These are phyloP conservation scores for Begonia loranthoides DNA, from an alignment of 306 rosid genomes.

Conservation along the genomic window DNA sequence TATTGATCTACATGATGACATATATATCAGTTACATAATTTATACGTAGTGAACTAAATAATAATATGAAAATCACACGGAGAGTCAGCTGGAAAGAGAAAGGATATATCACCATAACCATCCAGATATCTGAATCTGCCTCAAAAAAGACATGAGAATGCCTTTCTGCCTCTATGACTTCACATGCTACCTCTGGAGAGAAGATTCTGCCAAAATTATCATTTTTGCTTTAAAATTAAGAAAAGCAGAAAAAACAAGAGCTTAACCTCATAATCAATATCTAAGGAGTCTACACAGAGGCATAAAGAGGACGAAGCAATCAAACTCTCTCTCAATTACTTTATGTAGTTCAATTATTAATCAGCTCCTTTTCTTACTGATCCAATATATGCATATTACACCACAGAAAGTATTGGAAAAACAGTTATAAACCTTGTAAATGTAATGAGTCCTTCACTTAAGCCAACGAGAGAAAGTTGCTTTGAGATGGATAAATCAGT, in stretches of 20 bases:
- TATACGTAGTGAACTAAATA: no score
- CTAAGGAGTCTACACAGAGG: no score
- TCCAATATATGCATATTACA: background rate
- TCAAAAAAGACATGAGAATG: conserved; percentile 75
- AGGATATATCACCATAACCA: conserved; percentile 45
- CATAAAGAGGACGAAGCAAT: no score
- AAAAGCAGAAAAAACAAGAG: background rate
- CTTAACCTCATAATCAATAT: background rate
- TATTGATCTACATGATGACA: no score
- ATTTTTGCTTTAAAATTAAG: conserved; percentile 2
- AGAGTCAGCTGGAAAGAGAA: background rate
- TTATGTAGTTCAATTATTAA: no score
- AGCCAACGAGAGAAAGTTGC: conserved; percentile 83
- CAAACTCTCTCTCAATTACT: no score
- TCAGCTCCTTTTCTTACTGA: background rate
- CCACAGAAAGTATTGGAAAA: background rate
- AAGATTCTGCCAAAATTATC: conserved; percentile 45
- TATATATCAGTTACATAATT: no score
- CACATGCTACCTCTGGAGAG: conserved; percentile 87
- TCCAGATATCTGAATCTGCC: conserved; percentile 93
- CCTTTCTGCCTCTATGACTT: conserved; percentile 73
- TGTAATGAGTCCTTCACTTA: conserved; percentile 94
- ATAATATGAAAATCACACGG: background rate
- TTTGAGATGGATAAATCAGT: conserved; percentile 67
- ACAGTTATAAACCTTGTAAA: conserved; percentile 56